phyloP scores from a whole-genome alignment of 345 rosid species.

The Arabis hirsuta region DNA sequence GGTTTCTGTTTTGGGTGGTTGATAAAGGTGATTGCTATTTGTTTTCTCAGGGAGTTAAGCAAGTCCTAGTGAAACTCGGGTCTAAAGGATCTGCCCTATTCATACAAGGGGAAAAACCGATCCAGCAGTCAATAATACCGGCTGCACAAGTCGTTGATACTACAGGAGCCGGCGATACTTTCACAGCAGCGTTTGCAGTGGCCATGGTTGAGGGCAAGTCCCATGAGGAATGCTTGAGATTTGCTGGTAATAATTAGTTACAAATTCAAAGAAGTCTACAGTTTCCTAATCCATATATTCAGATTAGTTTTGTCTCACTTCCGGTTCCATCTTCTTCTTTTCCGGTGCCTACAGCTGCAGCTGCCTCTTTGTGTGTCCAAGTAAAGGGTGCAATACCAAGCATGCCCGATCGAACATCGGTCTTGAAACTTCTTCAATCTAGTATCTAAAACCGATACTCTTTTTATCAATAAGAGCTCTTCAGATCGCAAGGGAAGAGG shows the following conservation, averaged over 20 bases:
- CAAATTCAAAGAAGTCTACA: neutral
- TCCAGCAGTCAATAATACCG: constrained; percentile 70
- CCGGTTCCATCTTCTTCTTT: neutral
- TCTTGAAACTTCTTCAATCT: constrained; percentile 63
- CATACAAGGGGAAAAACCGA: constrained; percentile 69
- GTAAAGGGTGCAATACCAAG: constrained; percentile 94
- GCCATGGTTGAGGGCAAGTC: constrained; percentile 87
- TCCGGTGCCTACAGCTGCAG: constrained; percentile 66
- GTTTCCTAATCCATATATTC: neutral
- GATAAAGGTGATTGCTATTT: neutral
- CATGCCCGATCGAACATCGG: constrained; percentile 82
- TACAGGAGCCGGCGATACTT: constrained; percentile 98
- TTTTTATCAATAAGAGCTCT: constrained; percentile 14
- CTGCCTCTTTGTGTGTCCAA: constrained; percentile 96
- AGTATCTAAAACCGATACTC: neutral
- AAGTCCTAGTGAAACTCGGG: constrained; percentile 92
- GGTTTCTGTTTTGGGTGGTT: constrained; percentile 2
- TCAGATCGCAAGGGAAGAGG: constrained; percentile 20
- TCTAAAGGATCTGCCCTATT: constrained; percentile 84
- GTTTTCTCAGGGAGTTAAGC: constrained; percentile 72
- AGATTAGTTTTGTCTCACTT: constrained; percentile 12
- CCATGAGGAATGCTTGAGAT: constrained; percentile 73
- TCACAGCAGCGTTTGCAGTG: constrained; percentile 95
- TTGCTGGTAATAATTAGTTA: constrained; percentile 67
- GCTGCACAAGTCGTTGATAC: constrained; percentile 83